Evolutionary conservation across 2,329 filamentous ascomycete species (phyloP), one percentile per base, ranked within the genome.

Genomic region (Xenoacremonium recifei): DNA sequence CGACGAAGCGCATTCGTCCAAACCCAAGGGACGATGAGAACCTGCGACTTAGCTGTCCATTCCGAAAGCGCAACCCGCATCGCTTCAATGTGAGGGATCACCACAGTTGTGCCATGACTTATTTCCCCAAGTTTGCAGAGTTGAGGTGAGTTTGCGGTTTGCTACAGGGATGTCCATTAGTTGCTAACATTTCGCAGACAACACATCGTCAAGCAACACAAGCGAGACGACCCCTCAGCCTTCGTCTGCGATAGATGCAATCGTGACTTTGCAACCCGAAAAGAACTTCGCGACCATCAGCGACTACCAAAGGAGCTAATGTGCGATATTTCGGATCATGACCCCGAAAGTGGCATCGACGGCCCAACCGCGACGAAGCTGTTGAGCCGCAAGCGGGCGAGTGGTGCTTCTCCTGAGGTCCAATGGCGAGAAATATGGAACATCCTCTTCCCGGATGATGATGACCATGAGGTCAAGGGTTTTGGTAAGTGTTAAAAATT

Each of bases 11-110:
- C 13, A 30, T 54, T 0, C 55, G 61, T 10, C 60, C 60, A 3
- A 63, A 60, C 18, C 58, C 61, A 0, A 57, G 50, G 25, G 66
- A 68, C 0, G 66, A 69, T 1, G 66, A 67, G 37, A 67, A 65
- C 32, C 52, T 69, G 4, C 62, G 66, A 3, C 48, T 69, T 4
- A 70, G 68, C 38, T 73, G 70, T 41, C 70, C 70, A 1, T 73
- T 66, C 30, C 59, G 70, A 21, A 71, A 70, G 50, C 60, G 70
- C 11, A 72, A 73, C 31, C 68, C 70, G 2, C 58, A 61, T 23
- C 63, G 69, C 2, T 73, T 73, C 50, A 73, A 73, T 25, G 66
- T 73, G 32, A 61, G 70, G 4, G 70, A 73, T 32, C 65, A 72
- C 27, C 65, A 72, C 37, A 62, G 60, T 16, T 73, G 70, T 45